These are phyloP conservation scores for Daldinia grandis DNA, from an alignment of 495 filamentous ascomycete species.

Conservation along the genomic window DNA sequence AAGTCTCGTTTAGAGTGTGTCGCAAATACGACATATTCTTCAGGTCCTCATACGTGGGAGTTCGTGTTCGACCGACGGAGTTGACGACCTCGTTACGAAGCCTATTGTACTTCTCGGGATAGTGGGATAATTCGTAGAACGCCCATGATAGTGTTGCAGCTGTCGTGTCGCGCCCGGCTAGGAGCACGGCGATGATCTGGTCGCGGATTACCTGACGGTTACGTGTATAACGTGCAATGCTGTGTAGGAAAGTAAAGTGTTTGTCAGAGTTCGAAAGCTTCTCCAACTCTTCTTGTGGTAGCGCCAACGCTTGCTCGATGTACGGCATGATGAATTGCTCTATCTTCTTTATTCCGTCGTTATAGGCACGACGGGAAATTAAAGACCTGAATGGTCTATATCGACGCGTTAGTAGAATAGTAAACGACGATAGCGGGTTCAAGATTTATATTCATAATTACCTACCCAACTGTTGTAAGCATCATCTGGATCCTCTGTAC, in stretches of 20 bases:
- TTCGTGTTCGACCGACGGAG: slow-evolving; percentile 39
- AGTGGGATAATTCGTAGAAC: slow-evolving; percentile 60
- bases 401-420: slow-evolving; percentile 7
- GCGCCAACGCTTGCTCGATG: slow-evolving; percentile 59
- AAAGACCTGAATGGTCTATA: slow-evolving; percentile 53
- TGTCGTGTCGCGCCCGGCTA: slow-evolving; percentile 72
- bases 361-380: slow-evolving; percentile 55
- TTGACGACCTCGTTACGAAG: slow-evolving; percentile 54
- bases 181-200: slow-evolving; percentile 64
- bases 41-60: slow-evolving; percentile 51
- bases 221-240: slow-evolving; percentile 54
- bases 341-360: slow-evolving; percentile 53
- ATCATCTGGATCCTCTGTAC: slow-evolving; percentile 61
- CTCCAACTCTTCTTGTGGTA: slow-evolving; percentile 60
- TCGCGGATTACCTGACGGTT: slow-evolving; percentile 63
- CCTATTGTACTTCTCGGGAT: slow-evolving; percentile 57
- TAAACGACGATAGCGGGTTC: background rate
- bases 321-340: slow-evolving; percentile 62
- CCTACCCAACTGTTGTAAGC: slow-evolving; percentile 53
- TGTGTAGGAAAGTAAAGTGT: slow-evolving; percentile 58
- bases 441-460: slow-evolving; percentile 31
- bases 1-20: slow-evolving; percentile 54
- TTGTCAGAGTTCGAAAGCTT: slow-evolving; percentile 54
- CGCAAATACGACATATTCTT: slow-evolving; percentile 53
- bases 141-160: slow-evolving; percentile 64